Evolutionary conservation across 345 rosid genomes (phyloP).

Genomic region (Limnanthes douglasii): DNA sequence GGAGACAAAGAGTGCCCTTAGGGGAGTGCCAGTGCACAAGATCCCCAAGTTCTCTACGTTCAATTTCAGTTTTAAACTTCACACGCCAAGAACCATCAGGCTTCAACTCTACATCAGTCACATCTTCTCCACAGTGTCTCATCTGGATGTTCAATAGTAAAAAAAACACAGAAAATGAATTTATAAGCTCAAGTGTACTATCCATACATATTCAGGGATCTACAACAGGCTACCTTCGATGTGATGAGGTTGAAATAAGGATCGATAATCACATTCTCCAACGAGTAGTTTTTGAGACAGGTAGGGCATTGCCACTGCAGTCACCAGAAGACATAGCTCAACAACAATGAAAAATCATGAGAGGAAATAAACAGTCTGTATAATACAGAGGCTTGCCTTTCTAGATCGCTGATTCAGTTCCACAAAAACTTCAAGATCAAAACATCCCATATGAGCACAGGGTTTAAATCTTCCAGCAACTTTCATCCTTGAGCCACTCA

Average conservation of each 20-base stretch:
- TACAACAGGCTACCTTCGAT: constrained; percentile 36
- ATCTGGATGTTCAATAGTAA: constrained; percentile 26
- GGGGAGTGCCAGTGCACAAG: constrained; percentile 77
- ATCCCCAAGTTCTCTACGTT: constrained; percentile 67
- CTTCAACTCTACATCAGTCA: constrained; percentile 75
- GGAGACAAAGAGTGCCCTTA: constrained; percentile 39
- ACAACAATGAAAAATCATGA: constrained; percentile 8
- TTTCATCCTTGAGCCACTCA: constrained; percentile 98
- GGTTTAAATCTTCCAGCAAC: constrained; percentile 94
- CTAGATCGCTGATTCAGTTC: constrained; percentile 94
- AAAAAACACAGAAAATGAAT: background rate
- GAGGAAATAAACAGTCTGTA: constrained; percentile 1
- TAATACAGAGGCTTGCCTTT: constrained; percentile 43
- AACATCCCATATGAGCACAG: constrained; percentile 93
- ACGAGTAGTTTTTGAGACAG: constrained; percentile 81
- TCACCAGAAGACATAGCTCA: constrained; percentile 7
- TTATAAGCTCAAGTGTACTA: constrained; percentile 1
- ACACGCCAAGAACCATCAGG: constrained; percentile 98
- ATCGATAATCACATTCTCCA: constrained; percentile 72
- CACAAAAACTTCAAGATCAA: constrained; percentile 93
- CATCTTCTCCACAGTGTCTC: constrained; percentile 76
- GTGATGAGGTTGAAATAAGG: constrained; percentile 88
- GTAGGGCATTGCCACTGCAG: constrained; percentile 98
- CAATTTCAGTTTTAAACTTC: constrained; percentile 59
- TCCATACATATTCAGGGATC: constrained; percentile 1